phyloP scores from a whole-genome alignment of 2,329 filamentous ascomycete genomes.

The Leptographium radiaticola region DNA sequence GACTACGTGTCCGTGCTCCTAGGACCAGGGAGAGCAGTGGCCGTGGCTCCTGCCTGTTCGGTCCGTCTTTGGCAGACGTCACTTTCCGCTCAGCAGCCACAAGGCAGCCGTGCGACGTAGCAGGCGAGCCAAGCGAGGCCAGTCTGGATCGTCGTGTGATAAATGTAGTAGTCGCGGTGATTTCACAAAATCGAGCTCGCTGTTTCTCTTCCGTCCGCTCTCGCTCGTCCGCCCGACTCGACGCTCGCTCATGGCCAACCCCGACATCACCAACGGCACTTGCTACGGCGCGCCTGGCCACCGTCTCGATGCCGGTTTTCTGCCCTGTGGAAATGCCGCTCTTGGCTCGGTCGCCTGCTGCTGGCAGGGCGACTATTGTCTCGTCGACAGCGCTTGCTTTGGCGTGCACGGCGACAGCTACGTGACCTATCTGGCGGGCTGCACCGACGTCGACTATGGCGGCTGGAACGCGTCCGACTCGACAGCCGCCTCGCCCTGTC shows the following conservation, averaged over 20 bases:
- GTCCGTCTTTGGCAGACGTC: background rate
- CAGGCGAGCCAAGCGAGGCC: background rate
- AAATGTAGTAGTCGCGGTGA: too few species aligned
- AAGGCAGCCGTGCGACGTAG: background rate
- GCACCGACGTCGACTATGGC: slow-evolving; percentile 20
- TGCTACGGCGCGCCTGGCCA: slow-evolving; percentile 8
- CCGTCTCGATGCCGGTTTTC: slow-evolving; percentile 6
- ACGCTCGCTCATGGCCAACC: background rate
- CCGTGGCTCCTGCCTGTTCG: background rate
- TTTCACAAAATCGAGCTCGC: too few species aligned
- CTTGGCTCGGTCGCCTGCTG: slow-evolving; percentile 9
- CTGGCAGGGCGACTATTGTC: slow-evolving; percentile 11
- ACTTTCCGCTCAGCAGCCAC: background rate
- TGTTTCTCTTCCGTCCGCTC: background rate
- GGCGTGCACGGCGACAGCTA: slow-evolving; percentile 15
- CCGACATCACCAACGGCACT: slow-evolving; percentile 9
- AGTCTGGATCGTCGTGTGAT: too few species aligned
- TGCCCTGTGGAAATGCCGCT: slow-evolving; percentile 13
- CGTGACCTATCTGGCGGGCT: slow-evolving; percentile 25
- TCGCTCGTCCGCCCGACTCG: background rate
- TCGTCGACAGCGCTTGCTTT: slow-evolving; percentile 10
- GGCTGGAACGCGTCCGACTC: slow-evolving; percentile 3
- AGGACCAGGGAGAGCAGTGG: too few species aligned
- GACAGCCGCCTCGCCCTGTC: slow-evolving; percentile 15
- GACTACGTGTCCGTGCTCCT: too few species aligned